Percentiles rank a stretch among this genome's conserved stretches.
Evolutionary conservation across 1,284 basidiomycete genomes (phyloP).

Genomic region (Puccinia polysora): DNA sequence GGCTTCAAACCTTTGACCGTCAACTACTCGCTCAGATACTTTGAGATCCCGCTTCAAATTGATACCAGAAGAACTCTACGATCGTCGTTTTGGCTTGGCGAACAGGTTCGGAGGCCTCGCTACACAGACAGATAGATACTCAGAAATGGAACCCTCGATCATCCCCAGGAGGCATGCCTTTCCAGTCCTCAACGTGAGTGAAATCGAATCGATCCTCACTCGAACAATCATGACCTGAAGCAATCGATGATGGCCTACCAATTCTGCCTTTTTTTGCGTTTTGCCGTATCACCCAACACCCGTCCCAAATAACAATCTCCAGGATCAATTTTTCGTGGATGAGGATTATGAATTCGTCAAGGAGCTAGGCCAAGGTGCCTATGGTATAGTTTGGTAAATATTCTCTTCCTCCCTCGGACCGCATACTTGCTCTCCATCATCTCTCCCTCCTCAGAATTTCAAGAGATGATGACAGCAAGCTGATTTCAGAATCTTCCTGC

Average conservation of each 20-base stretch:
- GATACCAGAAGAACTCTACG: too few species aligned
- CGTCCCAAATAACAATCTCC: neutral
- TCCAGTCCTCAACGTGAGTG: slow-evolving; percentile 32
- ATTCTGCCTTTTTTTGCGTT: neutral
- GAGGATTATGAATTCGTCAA: slow-evolving; percentile 88
- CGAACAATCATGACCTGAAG: neutral
- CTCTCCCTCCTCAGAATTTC: neutral
- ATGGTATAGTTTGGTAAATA: slow-evolving; percentile 58
- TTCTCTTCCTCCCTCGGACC: neutral
- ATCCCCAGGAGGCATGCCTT: slow-evolving; percentile 22
- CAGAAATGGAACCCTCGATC: too few species aligned
- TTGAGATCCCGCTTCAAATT: too few species aligned
- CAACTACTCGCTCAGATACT: too few species aligned
- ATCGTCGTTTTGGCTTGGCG: too few species aligned
- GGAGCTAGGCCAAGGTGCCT: slow-evolving; percentile 89
- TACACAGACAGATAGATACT: too few species aligned
- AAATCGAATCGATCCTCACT: neutral
- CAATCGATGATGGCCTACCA: too few species aligned
- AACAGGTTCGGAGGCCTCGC: too few species aligned
- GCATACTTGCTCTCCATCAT: too few species aligned
- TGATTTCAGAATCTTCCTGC: too few species aligned
- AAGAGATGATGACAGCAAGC: neutral
- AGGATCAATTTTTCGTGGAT: slow-evolving; percentile 68
- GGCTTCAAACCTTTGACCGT: too few species aligned
- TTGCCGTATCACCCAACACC: neutral